A percentile compares a stretch with the other conserved stretches of the same genome.
These are phyloP conservation scores for Daldinia sp. DNA, from an alignment of 2,329 filamentous ascomycete species.

Conservation along the genomic window DNA sequence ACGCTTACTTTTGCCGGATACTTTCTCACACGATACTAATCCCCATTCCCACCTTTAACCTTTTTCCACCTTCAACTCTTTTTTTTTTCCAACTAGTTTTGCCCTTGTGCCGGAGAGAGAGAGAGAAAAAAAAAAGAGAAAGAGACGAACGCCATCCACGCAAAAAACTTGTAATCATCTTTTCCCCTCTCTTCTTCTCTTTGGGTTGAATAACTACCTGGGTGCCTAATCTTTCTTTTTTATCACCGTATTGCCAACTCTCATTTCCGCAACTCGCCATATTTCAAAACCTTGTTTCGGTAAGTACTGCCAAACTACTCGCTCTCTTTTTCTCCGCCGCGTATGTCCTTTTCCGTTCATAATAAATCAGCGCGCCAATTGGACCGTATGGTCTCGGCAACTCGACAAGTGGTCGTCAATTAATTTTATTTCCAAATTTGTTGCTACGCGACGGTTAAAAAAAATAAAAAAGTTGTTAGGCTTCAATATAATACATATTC, in stretches of 20 bases:
- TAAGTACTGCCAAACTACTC: constrained; percentile 32
- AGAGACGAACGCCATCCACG: neutral
- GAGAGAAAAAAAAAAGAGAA: neutral
- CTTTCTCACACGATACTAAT: constrained; percentile 32
- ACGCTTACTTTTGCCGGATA: constrained; percentile 45
- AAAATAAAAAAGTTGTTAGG: constrained; percentile 6
- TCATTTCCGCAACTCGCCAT: constrained; percentile 17
- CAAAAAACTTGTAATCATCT: neutral
- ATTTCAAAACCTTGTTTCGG: constrained; percentile 28
- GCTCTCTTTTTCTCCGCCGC: constrained; percentile 25
- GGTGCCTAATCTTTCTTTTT: constrained; percentile 15
- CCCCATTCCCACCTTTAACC: constrained; percentile 32
- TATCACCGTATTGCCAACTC: neutral
- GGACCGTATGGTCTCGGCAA: constrained; percentile 31
- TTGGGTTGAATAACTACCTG: constrained; percentile 5
- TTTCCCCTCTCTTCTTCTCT: constrained; percentile 2
- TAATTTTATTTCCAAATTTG: constrained; percentile 26
- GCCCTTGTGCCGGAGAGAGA: constrained; percentile 5
- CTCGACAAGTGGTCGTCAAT: constrained; percentile 35
- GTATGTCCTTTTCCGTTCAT: constrained; percentile 33
- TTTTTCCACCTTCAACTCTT: constrained; percentile 27
- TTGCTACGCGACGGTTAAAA: constrained; percentile 8
- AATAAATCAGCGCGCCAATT: constrained; percentile 35
- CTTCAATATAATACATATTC: neutral
- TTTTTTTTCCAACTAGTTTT: constrained; percentile 17